Conservation (phyloP, 306 rosid genomes). For the Hippophae rhamnoides region DNA sequence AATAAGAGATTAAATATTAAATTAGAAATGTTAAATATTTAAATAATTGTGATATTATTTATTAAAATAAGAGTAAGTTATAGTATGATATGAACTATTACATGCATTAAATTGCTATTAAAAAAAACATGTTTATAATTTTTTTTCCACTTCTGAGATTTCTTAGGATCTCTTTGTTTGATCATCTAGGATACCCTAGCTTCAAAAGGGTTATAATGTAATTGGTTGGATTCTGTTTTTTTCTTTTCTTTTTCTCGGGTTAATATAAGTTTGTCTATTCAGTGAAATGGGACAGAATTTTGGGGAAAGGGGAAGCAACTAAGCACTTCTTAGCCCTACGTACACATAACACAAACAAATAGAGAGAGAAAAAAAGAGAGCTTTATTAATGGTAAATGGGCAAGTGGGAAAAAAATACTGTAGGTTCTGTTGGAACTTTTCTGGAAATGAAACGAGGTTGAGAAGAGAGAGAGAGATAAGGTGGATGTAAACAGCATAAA, state of each 20-base stretch:
- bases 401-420: constrained; percentile 6
- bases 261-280: neutral
- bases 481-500: constrained; percentile 53
- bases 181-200: constrained; percentile 39
- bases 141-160: constrained; percentile 18
- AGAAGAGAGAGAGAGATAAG: constrained; percentile 25
- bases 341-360: neutral
- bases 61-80: no score
- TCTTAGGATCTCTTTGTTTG: constrained; percentile 31
- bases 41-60: no score
- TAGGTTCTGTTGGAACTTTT: constrained; percentile 32
- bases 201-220: constrained; percentile 27
- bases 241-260: constrained; percentile 16
- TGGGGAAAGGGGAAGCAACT: constrained; percentile 22
- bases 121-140: neutral
- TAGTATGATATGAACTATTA: no score
- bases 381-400: constrained; percentile 12
- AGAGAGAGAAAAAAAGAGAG: constrained; percentile 14
- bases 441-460: constrained; percentile 44
- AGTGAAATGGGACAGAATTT: constrained; percentile 13
- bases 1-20: no score
- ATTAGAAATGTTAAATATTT: no score
- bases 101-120: no score
- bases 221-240: constrained; percentile 20
- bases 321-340: neutral